Evolutionary conservation across 495 filamentous ascomycete genomes (phyloP).

Genomic region (Echria macrotheca): DNA sequence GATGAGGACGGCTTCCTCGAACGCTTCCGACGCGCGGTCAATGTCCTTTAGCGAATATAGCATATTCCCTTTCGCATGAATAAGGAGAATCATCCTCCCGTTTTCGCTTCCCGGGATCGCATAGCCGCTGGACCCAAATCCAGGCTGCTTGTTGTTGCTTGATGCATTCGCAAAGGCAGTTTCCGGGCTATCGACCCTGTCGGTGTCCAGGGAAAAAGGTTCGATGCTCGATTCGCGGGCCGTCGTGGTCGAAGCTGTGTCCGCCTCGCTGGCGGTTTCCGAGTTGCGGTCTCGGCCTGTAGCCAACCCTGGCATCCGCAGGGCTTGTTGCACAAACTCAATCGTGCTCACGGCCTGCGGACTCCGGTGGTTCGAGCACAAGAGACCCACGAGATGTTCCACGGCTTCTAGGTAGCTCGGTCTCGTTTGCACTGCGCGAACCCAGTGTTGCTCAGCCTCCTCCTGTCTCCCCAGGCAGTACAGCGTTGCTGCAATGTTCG

Average conservation of each 20-base stretch:
- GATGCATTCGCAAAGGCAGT: conserved; percentile 20
- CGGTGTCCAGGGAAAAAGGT: conserved; percentile 18
- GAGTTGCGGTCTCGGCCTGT: conserved; percentile 13
- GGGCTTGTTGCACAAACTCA: conserved; percentile 73
- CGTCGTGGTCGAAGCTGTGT: conserved; percentile 17
- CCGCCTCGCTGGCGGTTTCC: conserved; percentile 19
- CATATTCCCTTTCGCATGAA: conserved; percentile 98
- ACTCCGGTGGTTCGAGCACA: conserved; percentile 76
- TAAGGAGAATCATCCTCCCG: conserved; percentile 82
- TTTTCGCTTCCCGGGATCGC: conserved; percentile 84
- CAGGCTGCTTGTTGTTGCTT: conserved; percentile 51
- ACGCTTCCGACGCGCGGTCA: conserved; percentile 75
- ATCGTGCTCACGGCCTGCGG: conserved; percentile 87
- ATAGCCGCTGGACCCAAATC: conserved; percentile 81
- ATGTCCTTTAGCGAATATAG: conserved; percentile 88
- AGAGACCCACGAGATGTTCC: conserved; percentile 85
- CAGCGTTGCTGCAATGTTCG: conserved; percentile 84
- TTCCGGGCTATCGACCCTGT: conserved; percentile 20
- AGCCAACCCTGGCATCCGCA: conserved; percentile 43
- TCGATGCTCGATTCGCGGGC: conserved; percentile 17
- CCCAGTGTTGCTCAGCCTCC: conserved; percentile 85
- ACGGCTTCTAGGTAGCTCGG: conserved; percentile 95
- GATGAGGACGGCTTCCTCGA: conserved; percentile 92
- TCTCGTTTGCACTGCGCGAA: conserved; percentile 70
- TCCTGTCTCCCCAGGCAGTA: conserved; percentile 75